These are phyloP conservation scores for Ganoderma sinense DNA, from an alignment of 1,284 basidiomycete genomes.

Conservation along the genomic window DNA sequence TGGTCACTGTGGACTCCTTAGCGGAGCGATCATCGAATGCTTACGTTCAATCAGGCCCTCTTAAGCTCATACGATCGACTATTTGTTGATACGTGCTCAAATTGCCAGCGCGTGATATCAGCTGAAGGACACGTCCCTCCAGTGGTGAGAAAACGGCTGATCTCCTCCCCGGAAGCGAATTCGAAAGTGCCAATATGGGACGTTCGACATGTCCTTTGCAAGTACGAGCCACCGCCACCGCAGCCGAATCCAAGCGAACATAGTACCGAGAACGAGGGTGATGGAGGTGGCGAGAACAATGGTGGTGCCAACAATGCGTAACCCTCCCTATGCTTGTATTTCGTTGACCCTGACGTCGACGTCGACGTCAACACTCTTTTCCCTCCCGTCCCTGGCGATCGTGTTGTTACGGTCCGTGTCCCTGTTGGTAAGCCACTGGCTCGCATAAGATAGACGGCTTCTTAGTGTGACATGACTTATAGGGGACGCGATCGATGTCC, in stretches of 20 bases:
- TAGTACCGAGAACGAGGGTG: slow-evolving; percentile 16
- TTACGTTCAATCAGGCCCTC: slow-evolving; percentile 47
- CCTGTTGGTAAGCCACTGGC: slow-evolving; percentile 1
- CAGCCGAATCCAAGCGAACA: slow-evolving; percentile 17
- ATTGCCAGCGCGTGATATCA: slow-evolving; percentile 69
- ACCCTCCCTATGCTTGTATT: background rate
- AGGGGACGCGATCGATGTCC: slow-evolving; percentile 4
- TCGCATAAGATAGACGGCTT: background rate
- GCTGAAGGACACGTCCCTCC: slow-evolving; percentile 74
- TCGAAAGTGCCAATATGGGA: slow-evolving; percentile 51
- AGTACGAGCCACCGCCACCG: slow-evolving; percentile 36
- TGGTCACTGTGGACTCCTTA: background rate
- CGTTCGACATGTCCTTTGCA: slow-evolving; percentile 60
- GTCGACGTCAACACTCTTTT: background rate
- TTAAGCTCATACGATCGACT: slow-evolving; percentile 62
- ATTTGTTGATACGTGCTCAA: slow-evolving; percentile 64
- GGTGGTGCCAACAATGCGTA: slow-evolving; percentile 7
- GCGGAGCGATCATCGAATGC: slow-evolving; percentile 12
- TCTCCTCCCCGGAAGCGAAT: slow-evolving; percentile 29
- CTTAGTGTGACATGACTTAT: slow-evolving; percentile 4
- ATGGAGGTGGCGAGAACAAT: slow-evolving; percentile 9
- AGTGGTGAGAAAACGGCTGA: slow-evolving; percentile 67
- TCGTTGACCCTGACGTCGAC: background rate
- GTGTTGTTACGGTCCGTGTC: slow-evolving; percentile 10
- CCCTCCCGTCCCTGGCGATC: background rate